These are phyloP conservation scores for Rostrohypoxylon terebratum DNA, from an alignment of 495 filamentous ascomycete species.

Conservation along the genomic window DNA sequence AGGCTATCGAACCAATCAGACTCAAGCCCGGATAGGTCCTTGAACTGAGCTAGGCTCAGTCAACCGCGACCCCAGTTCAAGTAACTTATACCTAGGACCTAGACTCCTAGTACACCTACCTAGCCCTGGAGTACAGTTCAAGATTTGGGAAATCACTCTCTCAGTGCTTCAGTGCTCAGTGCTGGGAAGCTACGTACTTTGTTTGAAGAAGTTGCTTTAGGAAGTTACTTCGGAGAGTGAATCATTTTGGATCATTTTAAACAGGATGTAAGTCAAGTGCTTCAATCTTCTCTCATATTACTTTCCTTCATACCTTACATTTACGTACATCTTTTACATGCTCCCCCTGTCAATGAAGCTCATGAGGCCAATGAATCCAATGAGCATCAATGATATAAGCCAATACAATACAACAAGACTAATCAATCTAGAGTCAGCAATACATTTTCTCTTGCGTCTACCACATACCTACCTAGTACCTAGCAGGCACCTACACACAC, in stretches of 20 bases:
- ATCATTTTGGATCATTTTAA: slow-evolving; percentile 25
- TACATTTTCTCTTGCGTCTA: slow-evolving; percentile 12
- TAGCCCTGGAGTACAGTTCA: no score
- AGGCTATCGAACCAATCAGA: slow-evolving; percentile 33
- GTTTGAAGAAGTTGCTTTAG: not conserved
- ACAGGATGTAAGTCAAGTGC: slow-evolving; percentile 31
- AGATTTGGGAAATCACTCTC: no score
- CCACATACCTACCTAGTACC: slow-evolving; percentile 12
- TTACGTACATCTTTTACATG: slow-evolving; percentile 1
- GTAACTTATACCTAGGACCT: slow-evolving; percentile 36
- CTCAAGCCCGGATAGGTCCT: slow-evolving; percentile 22
- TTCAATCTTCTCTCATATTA: not conserved
- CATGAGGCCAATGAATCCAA: not conserved
- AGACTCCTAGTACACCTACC: no score
- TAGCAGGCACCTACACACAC: no score
- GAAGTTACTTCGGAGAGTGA: slow-evolving; percentile 15
- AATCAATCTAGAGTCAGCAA: slow-evolving; percentile 34
- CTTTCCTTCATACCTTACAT: not conserved
- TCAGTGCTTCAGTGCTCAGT: no score
- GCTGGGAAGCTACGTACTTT: no score
- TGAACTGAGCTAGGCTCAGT: slow-evolving; percentile 34
- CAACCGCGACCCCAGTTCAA: slow-evolving; percentile 32
- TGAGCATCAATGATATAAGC: not conserved
- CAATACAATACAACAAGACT: slow-evolving; percentile 20
- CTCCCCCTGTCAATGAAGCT: not conserved